Evolutionary conservation across 306 rosid species (phyloP), one percentile per base, ranked within the genome.

Genomic region (Ziziphus jujuba): DNA sequence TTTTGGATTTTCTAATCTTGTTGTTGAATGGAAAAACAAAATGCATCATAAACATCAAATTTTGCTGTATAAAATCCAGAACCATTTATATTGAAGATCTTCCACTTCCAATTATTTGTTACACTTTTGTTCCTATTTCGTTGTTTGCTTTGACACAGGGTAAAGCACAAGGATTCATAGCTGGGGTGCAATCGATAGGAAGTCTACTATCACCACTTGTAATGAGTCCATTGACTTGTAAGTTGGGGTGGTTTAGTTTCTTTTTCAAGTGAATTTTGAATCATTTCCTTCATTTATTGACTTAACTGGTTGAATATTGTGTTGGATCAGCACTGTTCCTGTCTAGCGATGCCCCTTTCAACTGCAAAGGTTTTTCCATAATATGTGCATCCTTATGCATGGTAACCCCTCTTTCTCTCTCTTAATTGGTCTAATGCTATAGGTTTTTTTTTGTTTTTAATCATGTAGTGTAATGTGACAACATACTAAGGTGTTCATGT

Each of bases 361-460:
- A 88, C 53, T 91, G 95, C 79, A 91, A 91, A 86, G 97, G 95
- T 61, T 91, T 91, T 67, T 84, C 90, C 87, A 79, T 91, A 20
- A 75, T 91, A 49, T 74, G 86, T 56, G 95, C 92, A 70, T 88
- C 95, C 36, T 34, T 88, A 68, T 67, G 81, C 85, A 80, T 88
- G 92, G 97, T 84, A 70, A 78, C 15, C 40, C 21, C 56, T 38
- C 57, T 19, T 7, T 45, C 45, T 5, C 38, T 23, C 14, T 28
- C 54, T 20, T 25, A 15, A 1, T 1, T 14, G 2, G 24, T 73
- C 36, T 23, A 36, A 55, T 53, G 35, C 17, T 35, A 9, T 36
- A 17, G 16, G 22, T 8, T 8, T 19, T 8, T 8, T 19, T 20
- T 28, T 2, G 33, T 56, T 14, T 14, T 9, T 5, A 0, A 3